Percentiles rank a stretch among this genome's conserved stretches.
These are phyloP conservation scores for Euryodendron excelsum DNA, from an alignment of 148 eudicot species.

Conservation along the genomic window DNA sequence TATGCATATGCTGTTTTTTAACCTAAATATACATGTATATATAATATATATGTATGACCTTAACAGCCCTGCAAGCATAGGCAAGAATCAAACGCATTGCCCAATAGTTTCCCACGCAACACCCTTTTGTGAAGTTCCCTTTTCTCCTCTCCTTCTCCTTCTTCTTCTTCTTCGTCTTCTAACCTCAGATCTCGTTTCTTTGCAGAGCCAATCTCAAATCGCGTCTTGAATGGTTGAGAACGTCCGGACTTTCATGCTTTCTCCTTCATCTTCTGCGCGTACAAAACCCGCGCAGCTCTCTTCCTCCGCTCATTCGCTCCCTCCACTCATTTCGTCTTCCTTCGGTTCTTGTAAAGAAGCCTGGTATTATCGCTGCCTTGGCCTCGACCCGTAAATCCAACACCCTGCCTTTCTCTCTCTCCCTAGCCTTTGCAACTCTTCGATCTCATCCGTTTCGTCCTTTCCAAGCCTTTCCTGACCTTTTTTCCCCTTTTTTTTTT, in stretches of 20 bases:
- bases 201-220: neutral
- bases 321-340: conserved; percentile 22
- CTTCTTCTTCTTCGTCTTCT: neutral
- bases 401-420: no score
- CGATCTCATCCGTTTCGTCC: neutral
- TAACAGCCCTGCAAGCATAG: neutral
- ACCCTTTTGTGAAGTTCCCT: neutral
- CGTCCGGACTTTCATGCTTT: conserved; percentile 19
- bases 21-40: no score
- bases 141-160: neutral
- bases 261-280: conserved; percentile 15
- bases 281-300: conserved; percentile 8
- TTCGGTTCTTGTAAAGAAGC: conserved; percentile 57
- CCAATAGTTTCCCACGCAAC: neutral
- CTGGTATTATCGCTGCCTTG: conserved; percentile 64
- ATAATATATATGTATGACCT: neutral
- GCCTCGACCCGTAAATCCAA: conserved; percentile 31
- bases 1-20: no score
- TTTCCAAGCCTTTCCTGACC: neutral
- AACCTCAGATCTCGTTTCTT: no score
- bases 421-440: no score
- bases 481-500: neutral
- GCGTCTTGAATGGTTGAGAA: conserved; percentile 35
- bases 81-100: neutral
- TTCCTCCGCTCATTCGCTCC: neutral